These are phyloP conservation scores for Ensete glaucum DNA, from an alignment of 176 grass and related monocot genomes.

Conservation along the genomic window DNA sequence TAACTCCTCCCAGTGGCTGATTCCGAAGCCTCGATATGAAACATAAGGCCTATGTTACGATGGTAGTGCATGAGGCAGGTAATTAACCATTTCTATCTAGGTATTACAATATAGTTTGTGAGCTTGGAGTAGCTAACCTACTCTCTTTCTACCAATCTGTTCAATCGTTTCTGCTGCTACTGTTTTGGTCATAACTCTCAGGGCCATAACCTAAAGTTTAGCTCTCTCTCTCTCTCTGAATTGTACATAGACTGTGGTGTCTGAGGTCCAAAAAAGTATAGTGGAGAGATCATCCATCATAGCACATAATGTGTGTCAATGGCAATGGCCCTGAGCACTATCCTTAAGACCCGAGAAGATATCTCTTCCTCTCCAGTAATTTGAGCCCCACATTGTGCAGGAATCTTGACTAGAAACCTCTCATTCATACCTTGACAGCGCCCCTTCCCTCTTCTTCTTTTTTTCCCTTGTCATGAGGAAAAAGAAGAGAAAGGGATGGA, in stretches of 20 bases:
- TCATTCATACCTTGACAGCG: conserved; percentile 14
- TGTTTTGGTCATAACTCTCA: too few species aligned
- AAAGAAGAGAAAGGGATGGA: neutral
- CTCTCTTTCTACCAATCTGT: too few species aligned
- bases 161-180: too few species aligned
- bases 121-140: too few species aligned
- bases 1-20: too few species aligned
- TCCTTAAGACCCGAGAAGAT: neutral
- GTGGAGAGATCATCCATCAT: conserved; percentile 26
- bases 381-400: conserved; percentile 23
- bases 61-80: too few species aligned
- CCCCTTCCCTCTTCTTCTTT: neutral
- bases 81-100: too few species aligned
- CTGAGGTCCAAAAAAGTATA: conserved; percentile 20
- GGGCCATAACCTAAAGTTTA: too few species aligned
- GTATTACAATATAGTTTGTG: too few species aligned
- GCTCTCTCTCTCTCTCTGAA: neutral
- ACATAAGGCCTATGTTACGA: too few species aligned
- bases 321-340: conserved; percentile 33
- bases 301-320: conserved; percentile 36
- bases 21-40: too few species aligned
- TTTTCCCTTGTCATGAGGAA: neutral
- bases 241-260: neutral
- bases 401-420: conserved; percentile 63
- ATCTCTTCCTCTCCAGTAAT: neutral